Percentiles rank a stretch among this genome's conserved stretches.
These are phyloP conservation scores for Xylariaceae sp. DNA, from an alignment of 2,329 filamentous ascomycete genomes.

Conservation along the genomic window DNA sequence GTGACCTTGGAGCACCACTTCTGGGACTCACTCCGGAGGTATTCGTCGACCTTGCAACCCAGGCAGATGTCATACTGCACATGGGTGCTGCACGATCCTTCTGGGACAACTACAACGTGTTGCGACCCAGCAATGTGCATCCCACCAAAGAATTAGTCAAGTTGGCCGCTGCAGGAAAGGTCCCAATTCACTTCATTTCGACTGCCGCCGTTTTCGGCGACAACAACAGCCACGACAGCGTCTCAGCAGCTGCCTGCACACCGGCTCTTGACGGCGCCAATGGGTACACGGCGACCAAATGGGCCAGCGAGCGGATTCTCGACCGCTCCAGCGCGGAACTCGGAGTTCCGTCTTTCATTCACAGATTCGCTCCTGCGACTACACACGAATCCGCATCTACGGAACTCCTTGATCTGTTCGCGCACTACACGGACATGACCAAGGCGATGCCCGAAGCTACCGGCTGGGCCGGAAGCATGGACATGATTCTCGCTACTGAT, in stretches of 20 bases:
- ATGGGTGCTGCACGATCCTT: slow-evolving; percentile 33
- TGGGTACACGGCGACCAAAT: slow-evolving; percentile 14
- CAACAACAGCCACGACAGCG: slow-evolving; percentile 2
- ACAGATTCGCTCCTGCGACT: slow-evolving; percentile 8
- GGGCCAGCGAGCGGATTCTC: slow-evolving; percentile 26
- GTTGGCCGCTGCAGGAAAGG: slow-evolving; percentile 10
- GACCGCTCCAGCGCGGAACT: slow-evolving; percentile 12
- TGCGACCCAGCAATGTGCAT: slow-evolving; percentile 23
- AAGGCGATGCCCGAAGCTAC: slow-evolving; percentile 2
- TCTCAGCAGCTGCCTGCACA: slow-evolving; percentile 16
- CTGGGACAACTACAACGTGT: slow-evolving; percentile 25
- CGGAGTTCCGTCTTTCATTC: slow-evolving; percentile 4
- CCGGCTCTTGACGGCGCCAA: slow-evolving; percentile 8
- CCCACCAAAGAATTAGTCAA: slow-evolving; percentile 26
- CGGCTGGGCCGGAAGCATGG: slow-evolving; percentile 3
- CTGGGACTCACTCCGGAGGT: slow-evolving; percentile 36
- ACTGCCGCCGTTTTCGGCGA: slow-evolving; percentile 3
- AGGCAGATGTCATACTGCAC: slow-evolving; percentile 47
- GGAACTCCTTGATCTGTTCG: slow-evolving; percentile 3
- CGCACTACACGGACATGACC: not conserved
- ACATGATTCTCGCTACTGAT: not conserved
- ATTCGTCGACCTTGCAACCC: slow-evolving; percentile 22
- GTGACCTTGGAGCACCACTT: slow-evolving; percentile 30
- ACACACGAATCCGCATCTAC: not conserved
- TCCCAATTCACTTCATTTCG: slow-evolving; percentile 14